Evolutionary conservation across 1,139 yeast genomes (phyloP), one percentile per base, ranked within the genome.

Genomic region (Saccharomyces hybrid): DNA sequence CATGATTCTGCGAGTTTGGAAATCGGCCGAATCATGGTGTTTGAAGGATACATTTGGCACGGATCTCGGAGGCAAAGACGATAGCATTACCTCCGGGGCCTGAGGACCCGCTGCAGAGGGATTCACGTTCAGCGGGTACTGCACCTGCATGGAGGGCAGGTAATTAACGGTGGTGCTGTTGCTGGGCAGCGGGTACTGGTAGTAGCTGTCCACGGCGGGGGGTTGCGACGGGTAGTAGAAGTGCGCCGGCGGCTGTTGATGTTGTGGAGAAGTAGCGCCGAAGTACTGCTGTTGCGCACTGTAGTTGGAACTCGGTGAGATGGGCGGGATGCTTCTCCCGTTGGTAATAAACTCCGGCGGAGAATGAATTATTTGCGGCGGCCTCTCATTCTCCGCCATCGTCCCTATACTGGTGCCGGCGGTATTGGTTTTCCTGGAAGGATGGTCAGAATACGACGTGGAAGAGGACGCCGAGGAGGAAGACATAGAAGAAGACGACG

Each of bases 371-470:
- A 38, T 16, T 38, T 16, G 44, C 7, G 44, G 44, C 25, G 44
- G n/a, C 11, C 11, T 38, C 11, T 38, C 44, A 7, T 16, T 20
- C 7, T 38, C 44, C 11, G 26, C 7, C 44, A 38, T 38, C n/a
- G 4, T 38, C 2, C n/a, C n/a, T 13, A 38, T 38, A 8, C 11
- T 38, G 6, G 6, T 13, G 25, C 44, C 25, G 11, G 5, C 13
- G 9, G n/a, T 26, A 8, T 46, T 50, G 54, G 31, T 46, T 51
- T 46, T 52, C 25, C 50, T 47, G 70, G 76, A 66, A 55, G 77
- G 34, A 34, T 49, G 79, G 63, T 87, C 90, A 69, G 83, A 84
- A 32, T 38, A 38, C 91, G 90, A 38, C 1, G 31, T 44, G 9
- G 49, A 50, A 6, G 52, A 44, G 3, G 52, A 41, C 8, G 52